Evolutionary conservation across 208 protist genomes (phyloP).

Genomic region (Naegleria lovaniensis): DNA sequence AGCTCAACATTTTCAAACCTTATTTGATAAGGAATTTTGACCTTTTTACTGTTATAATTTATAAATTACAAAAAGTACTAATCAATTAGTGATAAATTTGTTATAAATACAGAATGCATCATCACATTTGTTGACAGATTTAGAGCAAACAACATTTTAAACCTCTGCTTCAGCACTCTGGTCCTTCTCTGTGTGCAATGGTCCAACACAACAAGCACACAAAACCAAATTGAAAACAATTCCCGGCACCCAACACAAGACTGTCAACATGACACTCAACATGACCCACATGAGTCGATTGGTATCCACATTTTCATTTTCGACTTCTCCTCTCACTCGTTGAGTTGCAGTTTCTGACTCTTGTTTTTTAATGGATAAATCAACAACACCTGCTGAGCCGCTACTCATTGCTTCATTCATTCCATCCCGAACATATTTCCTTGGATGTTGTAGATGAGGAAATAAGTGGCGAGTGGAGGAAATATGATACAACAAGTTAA

Average conservation of each 20-base stretch:
- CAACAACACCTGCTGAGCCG: not conserved
- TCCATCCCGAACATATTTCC: not conserved
- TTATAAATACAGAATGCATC: not conserved
- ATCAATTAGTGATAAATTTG: no score
- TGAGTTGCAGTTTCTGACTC: not conserved
- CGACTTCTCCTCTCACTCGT: not conserved
- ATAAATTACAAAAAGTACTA: no score
- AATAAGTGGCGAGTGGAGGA: not conserved
- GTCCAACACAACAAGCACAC: not conserved
- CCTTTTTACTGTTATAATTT: no score
- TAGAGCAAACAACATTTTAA: not conserved
- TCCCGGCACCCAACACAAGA: not conserved
- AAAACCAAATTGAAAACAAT: not conserved
- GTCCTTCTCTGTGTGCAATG: not conserved
- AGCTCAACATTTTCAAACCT: no score
- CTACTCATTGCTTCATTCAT: not conserved
- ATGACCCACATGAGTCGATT: not conserved
- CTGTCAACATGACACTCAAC: not conserved
- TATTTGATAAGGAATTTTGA: no score
- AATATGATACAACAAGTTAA: conserved; percentile 1
- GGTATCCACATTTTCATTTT: not conserved
- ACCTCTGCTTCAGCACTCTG: not conserved
- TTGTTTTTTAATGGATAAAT: not conserved
- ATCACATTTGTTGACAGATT: no score
- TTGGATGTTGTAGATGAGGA: not conserved